Base-by-base conservation (phyloP, 164 flowering plant genomes). In the Sedum album region DNA sequence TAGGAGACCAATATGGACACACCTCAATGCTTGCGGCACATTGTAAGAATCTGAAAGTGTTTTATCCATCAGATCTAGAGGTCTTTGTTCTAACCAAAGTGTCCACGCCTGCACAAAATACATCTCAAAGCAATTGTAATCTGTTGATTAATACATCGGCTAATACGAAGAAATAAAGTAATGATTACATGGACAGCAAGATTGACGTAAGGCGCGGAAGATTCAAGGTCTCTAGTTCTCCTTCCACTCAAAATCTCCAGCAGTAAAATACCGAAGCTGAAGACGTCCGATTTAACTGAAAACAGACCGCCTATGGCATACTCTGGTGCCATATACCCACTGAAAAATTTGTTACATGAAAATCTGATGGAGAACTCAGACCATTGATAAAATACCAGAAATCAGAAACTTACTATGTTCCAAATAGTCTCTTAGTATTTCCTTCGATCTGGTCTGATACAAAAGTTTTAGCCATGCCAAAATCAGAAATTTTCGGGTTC, bases 401-500 rank as follows among this genome's bases (percentile, higher is more conserved):
- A 10, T 3, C 3, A 35, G 63, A 23, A 55, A 69, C 76, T 78
- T 72, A 79, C 81, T 68, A 68, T 57, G 82, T 76, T 39, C 82
- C 82, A 30, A 77, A 80, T n/a, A 77, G 57, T 48, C 78, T 69
- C 14, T 67, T 71, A 31, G 80, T 79, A 62, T 75, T 72, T 70
- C 72, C 80, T 62, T 74, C 71, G 26, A 53, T 38, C 26, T 77
- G 76, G 25, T 71, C 36, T 31, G 30, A 13, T 41, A 53, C 72
- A 21, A 79, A 79, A 31, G 69, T 68, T 71, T 74, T 74, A 31
- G 78, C 82, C 78, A 79, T 44, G 18, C 82, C 82, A 68, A 79
- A 79, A 62, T 77, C 82, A 1, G 82, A 76, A 23, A 77, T 75
- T 63, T 76, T 76, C 9, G 82, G 78, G 31, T 73, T 75, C 80